A percentile compares a stretch with the other conserved stretches of the same genome.
These are phyloP conservation scores for Berkeleyomyces basicola DNA, from an alignment of 2,329 filamentous ascomycete genomes.

Conservation along the genomic window DNA sequence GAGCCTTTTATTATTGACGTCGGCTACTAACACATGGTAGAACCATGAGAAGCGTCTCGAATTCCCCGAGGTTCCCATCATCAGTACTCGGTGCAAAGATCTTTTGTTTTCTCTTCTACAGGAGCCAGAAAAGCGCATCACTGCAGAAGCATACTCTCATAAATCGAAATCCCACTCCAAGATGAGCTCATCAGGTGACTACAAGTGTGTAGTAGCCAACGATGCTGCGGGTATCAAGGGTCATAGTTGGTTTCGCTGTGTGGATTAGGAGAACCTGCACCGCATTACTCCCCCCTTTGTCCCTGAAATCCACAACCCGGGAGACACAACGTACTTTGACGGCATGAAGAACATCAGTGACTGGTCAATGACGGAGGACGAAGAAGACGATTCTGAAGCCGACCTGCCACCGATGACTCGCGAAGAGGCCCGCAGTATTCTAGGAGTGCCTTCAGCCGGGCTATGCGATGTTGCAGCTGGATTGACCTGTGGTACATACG, in stretches of 20 bases:
- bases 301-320: slow-evolving; percentile 48
- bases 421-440: slow-evolving; percentile 16
- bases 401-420: slow-evolving; percentile 8
- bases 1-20: not conserved
- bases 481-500: slow-evolving; percentile 31
- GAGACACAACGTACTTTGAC: slow-evolving; percentile 83
- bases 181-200: slow-evolving; percentile 15
- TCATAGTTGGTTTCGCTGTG: slow-evolving; percentile 69
- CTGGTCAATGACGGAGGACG: slow-evolving; percentile 23
- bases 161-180: slow-evolving; percentile 25
- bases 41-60: slow-evolving; percentile 52
- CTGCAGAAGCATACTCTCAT: slow-evolving; percentile 55
- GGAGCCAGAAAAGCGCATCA: slow-evolving; percentile 60
- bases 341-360: slow-evolving; percentile 59
- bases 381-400: not conserved
- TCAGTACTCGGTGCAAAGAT: slow-evolving; percentile 58
- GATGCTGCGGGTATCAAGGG: slow-evolving; percentile 81
- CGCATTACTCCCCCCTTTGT: slow-evolving; percentile 59
- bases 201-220: slow-evolving; percentile 48
- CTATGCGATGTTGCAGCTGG: slow-evolving; percentile 23
- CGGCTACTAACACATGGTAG: slow-evolving; percentile 23
- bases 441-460: slow-evolving; percentile 25
- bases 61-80: slow-evolving; percentile 50
- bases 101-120: slow-evolving; percentile 57
- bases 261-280: slow-evolving; percentile 65